Percentiles rank a stretch among this genome's conserved stretches.
Conservation (phyloP, 352 stramenopile genomes). For the Phytophthora sp. region DNA sequence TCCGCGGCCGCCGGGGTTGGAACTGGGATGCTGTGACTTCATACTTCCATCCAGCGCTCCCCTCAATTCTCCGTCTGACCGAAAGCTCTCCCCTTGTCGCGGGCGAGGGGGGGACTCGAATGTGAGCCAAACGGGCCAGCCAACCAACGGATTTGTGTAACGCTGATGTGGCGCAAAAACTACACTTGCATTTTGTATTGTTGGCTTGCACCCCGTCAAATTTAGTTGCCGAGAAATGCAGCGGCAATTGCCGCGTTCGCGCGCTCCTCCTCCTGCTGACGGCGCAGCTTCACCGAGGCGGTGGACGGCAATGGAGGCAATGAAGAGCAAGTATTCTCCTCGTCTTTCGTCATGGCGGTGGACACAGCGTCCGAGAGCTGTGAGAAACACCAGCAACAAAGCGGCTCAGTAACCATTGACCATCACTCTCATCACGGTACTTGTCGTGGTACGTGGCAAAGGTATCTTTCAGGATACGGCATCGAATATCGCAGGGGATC, state of each 20-base stretch:
- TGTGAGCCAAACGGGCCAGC: slow-evolving; percentile 28
- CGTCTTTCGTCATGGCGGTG: not conserved
- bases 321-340: not conserved
- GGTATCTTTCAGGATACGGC: slow-evolving; percentile 26
- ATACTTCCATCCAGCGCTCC: slow-evolving; percentile 55
- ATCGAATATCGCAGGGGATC: slow-evolving; percentile 5
- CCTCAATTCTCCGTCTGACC: slow-evolving; percentile 18
- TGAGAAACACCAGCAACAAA: slow-evolving; percentile 3
- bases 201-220: too few relatives aligned
- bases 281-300: not conserved
- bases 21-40: slow-evolving; percentile 57
- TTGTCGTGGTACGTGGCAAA: slow-evolving; percentile 17
- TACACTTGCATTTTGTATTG: slow-evolving; percentile 33
- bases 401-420: slow-evolving; percentile 29
- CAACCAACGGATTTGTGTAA: slow-evolving; percentile 30
- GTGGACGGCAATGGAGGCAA: not conserved
- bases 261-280: slow-evolving; percentile 30
- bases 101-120: slow-evolving; percentile 25
- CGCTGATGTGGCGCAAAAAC: slow-evolving; percentile 18
- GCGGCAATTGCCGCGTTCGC: slow-evolving; percentile 41
- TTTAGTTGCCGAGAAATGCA: slow-evolving; percentile 35
- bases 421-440: slow-evolving; percentile 29
- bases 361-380: slow-evolving; percentile 21
- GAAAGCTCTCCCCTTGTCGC: slow-evolving; percentile 44
- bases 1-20: slow-evolving; percentile 28